These are phyloP conservation scores for Mangifera indica DNA, from an alignment of 345 rosid species.

Conservation along the genomic window DNA sequence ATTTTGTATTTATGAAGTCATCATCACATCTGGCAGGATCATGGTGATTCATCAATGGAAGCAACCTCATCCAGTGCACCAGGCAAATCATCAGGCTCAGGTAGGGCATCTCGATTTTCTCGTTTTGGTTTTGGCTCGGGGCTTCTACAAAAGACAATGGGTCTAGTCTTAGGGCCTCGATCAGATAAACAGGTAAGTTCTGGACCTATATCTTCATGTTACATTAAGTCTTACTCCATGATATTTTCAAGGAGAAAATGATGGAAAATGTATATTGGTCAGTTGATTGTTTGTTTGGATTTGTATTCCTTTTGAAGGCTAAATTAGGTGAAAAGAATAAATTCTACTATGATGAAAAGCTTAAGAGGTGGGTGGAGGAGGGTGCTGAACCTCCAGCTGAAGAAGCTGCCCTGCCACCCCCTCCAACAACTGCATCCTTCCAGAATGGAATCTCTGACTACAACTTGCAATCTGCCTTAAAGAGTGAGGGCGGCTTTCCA, in stretches of 20 bases:
- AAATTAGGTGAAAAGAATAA: slow-evolving; percentile 87
- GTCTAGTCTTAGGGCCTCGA: slow-evolving; percentile 75
- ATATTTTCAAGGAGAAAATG: background rate
- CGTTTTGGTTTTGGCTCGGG: slow-evolving; percentile 80
- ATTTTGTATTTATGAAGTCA: slow-evolving; percentile 13
- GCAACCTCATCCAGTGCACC: slow-evolving; percentile 48
- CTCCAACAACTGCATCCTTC: slow-evolving; percentile 69
- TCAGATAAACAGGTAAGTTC: slow-evolving; percentile 66
- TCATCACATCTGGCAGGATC: slow-evolving; percentile 28
- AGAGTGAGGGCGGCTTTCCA: slow-evolving; percentile 50
- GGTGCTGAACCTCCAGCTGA: slow-evolving; percentile 88
- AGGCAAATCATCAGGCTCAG: slow-evolving; percentile 51
- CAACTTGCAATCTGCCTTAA: slow-evolving; percentile 58
- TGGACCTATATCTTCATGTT: slow-evolving; percentile 9
- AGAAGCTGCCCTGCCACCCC: slow-evolving; percentile 79
- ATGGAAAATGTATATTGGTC: background rate
- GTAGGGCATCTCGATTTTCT: slow-evolving; percentile 65
- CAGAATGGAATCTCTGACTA: slow-evolving; percentile 64
- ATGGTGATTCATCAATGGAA: slow-evolving; percentile 60
- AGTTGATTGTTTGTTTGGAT: slow-evolving; percentile 25
- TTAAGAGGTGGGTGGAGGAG: slow-evolving; percentile 97
- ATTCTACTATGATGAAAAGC: slow-evolving; percentile 88
- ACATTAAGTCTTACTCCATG: slow-evolving; percentile 3
- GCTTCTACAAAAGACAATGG: slow-evolving; percentile 80
- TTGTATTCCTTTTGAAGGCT: slow-evolving; percentile 57